Evolutionary conservation across 2,329 filamentous ascomycete species (phyloP), one percentile per base, ranked within the genome.

Genomic region (Laburnicola sp.): DNA sequence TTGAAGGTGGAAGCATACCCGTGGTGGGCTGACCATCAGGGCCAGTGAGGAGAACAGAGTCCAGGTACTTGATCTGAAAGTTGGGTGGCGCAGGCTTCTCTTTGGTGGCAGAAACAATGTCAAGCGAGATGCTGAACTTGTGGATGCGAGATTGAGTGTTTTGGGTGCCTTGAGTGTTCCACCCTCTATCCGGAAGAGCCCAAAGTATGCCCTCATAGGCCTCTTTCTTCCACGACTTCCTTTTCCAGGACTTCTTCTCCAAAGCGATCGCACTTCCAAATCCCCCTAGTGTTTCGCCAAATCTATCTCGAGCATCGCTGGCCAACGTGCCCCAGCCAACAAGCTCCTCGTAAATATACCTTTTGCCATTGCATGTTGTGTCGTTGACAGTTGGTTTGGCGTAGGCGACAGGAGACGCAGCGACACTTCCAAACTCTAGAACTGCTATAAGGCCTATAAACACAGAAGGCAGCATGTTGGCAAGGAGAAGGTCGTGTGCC

Each of bases 131-230:
- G 43, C 75, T 67, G 66, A 89, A 85, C 64, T 87, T 86, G 70
- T 91, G 87, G 26, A 91, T 78, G 30, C 87, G 80, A 2, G 81
- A 79, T 57, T 88, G 82, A 66, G 80, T 88, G 66, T 88, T 88
- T 16, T 86, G 68, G 0, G 86, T 89, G 58, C 6, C 86, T 59
- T 88, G 75, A 0, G 86, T 89, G 64, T 90, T 89, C 86, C 87
- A 90, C 32, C 87, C 87, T 53, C 86, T 78, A 63, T 89, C 86
- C 1, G 87, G 86, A 11, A 89, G 70, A 9, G 78, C 76, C 72
- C 82, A 90, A 22, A 89, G 64, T 3, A 81, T 78, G 11, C 85
- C 87, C 2, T 78, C 77, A 65, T 89, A 90, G 4, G 67, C 76
- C 4, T 64, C 62, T 3, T 55, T 58, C 22, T 61, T 45, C 74